A percentile compares a stretch with the other conserved stretches of the same genome.
These are phyloP conservation scores for Clitopilus hobsonii DNA, from an alignment of 768 basidiomycete species.

Conservation along the genomic window DNA sequence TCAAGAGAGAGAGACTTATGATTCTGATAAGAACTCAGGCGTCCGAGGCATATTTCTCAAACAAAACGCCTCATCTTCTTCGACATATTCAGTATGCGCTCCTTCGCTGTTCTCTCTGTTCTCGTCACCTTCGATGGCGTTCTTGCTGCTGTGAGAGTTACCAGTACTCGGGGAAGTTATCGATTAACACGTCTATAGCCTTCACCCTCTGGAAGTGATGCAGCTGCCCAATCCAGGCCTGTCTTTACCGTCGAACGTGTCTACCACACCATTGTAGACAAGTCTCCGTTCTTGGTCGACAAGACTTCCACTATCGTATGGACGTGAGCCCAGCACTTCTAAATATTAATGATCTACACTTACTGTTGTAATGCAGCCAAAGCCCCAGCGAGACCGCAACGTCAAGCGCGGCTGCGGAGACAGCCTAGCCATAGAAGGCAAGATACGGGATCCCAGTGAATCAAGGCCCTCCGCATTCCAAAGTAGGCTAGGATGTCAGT, in stretches of 20 bases:
- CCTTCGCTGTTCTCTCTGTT: neutral
- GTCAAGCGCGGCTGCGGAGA: neutral
- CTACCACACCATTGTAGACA: conserved; percentile 14
- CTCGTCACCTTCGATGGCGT: neutral
- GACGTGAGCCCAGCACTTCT: conserved; percentile 15
- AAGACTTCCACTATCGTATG: conserved; percentile 17
- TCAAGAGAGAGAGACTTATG: neutral
- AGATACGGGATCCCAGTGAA: neutral
- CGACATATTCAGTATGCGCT: neutral
- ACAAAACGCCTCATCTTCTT: neutral
- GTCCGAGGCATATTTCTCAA: neutral
- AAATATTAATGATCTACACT: neutral
- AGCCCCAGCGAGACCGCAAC: conserved; percentile 1
- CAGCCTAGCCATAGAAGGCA: neutral
- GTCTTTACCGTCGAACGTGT: conserved; percentile 15
- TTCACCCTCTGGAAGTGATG: neutral
- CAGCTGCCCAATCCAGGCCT: neutral
- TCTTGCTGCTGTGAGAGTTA: neutral
- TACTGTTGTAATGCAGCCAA: neutral
- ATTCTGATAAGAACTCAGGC: neutral
- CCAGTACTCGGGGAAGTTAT: neutral
- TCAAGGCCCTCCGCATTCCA: neutral
- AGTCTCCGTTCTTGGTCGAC: conserved; percentile 19
- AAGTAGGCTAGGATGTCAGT: neutral
- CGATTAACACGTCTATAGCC: neutral